phyloP scores from a whole-genome alignment of 208 protist genomes.

The Acanthamoeba sp. region DNA sequence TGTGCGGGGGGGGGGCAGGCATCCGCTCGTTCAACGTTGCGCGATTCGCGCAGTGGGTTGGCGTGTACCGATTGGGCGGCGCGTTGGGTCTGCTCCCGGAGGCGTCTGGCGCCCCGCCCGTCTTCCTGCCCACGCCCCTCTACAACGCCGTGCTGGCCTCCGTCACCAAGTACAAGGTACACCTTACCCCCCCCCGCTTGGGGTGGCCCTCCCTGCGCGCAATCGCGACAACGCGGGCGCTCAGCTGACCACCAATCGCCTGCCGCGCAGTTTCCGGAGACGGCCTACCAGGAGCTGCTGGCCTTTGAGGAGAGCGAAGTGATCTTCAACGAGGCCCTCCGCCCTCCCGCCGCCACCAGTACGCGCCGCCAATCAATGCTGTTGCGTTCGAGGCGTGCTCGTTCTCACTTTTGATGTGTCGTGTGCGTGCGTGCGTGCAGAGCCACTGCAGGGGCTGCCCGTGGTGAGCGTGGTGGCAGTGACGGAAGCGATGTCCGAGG shows the following conservation, averaged over 20 bases:
- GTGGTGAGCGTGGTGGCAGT: neutral
- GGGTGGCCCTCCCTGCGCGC: too few species aligned
- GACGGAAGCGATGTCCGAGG: neutral
- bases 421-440: neutral
- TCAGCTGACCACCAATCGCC: neutral
- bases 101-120: neutral
- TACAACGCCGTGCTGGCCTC: neutral
- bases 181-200: neutral
- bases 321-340: neutral
- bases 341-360: too few species aligned
- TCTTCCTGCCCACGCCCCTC: neutral
- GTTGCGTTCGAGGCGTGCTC: too few species aligned
- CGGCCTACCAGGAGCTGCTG: constrained; percentile 27
- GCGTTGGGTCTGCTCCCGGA: neutral
- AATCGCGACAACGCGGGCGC: neutral
- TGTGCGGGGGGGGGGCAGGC: neutral
- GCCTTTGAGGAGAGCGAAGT: neutral
- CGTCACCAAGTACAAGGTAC: constrained; percentile 18
- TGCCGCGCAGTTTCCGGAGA: neutral
- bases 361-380: too few species aligned
- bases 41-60: neutral
- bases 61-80: neutral
- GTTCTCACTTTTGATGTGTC: too few species aligned
- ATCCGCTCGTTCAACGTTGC: neutral
- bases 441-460: neutral